Base-by-base conservation (phyloP, 371 early-diverging fungal species). In the Rhizopus microsporus region DNA sequence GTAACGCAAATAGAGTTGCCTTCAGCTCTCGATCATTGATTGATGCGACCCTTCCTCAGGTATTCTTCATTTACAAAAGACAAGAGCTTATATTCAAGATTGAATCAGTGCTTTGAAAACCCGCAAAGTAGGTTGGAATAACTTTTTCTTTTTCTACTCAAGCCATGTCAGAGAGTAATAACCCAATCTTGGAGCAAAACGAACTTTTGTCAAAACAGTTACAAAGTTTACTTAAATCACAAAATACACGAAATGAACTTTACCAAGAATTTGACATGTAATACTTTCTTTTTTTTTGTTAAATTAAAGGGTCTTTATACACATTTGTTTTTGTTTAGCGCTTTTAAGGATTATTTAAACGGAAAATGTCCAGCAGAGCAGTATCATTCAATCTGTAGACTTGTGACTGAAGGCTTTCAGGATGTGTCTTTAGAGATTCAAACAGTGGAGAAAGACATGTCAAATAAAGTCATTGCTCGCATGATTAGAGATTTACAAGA, bases 391-490 rank as follows among this genome's bases (percentile, higher is more conserved):
- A 68, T 79, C 15, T 79, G 80, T 47, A 56, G 55, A 13, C 68
- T 75, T 31, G 77, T 76, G 2, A 79, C 80, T 2, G 71, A 76
- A 44, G 80, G 77, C 1, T 79, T 79, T 52, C 75, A 79, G 55
- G 75, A 76, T 39, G 77, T 76, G 0, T 76, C 80, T 4, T 23
- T 35, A 4, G 71, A 74, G 17, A 72, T 79, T 29, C 77, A 79
- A 51, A 35, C 44, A 5, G 58, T 72, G 7, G 80, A 79, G 57
- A 67, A 53, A 8, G 58, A 51, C 5, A 45, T 60, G 8, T 39
- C 47, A 4, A 61, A 67, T 38, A 42, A 37, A 23, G 70, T 71
- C 17, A 51, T 74, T n/a, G 66, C 64, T 0, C 47, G 54, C n/a
- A 52, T 65, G 46, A 67, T 79, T 31, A 68, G 75, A 16, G 52